These are phyloP conservation scores for Fusarium drepaniforme DNA, from an alignment of 2,329 filamentous ascomycete genomes.

Conservation along the genomic window DNA sequence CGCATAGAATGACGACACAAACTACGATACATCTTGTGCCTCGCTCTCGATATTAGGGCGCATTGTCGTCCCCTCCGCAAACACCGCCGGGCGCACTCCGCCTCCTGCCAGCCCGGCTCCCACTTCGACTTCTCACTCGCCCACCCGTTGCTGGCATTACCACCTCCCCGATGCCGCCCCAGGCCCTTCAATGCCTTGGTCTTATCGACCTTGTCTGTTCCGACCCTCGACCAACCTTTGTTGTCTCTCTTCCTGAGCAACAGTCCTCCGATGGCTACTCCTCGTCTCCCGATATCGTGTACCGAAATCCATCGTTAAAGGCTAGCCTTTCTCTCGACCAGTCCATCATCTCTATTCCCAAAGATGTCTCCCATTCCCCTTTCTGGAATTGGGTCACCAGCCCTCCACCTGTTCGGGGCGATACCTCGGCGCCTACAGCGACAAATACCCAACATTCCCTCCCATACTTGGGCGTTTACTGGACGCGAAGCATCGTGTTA, in stretches of 20 bases:
- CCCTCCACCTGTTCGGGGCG: constrained; percentile 21
- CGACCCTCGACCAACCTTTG: constrained; percentile 57
- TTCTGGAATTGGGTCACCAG: constrained; percentile 57
- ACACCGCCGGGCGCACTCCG: background rate
- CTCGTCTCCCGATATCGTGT: constrained; percentile 43
- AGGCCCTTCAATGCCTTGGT: constrained; percentile 46
- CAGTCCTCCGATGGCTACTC: constrained; percentile 6
- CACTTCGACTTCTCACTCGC: background rate
- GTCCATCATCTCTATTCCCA: constrained; percentile 46
- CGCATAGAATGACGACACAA: constrained; percentile 38
- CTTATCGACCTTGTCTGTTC: constrained; percentile 55
- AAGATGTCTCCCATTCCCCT: constrained; percentile 45
- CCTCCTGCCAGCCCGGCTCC: background rate
- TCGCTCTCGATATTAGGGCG: constrained; percentile 20
- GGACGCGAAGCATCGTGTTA: constrained; percentile 53
- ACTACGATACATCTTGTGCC: constrained; percentile 10
- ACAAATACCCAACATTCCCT: constrained; percentile 44
- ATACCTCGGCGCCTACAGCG: constrained; percentile 1
- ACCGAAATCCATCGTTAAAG: constrained; percentile 54
- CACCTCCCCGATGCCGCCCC: constrained; percentile 38
- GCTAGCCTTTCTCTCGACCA: constrained; percentile 47
- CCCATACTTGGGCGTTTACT: constrained; percentile 49
- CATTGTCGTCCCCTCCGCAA: constrained; percentile 6
- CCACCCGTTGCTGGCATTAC: constrained; percentile 5
- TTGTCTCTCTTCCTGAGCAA: constrained; percentile 45